Conservation (phyloP, 2,329 filamentous ascomycete species). For the Fusarium acutatum region DNA sequence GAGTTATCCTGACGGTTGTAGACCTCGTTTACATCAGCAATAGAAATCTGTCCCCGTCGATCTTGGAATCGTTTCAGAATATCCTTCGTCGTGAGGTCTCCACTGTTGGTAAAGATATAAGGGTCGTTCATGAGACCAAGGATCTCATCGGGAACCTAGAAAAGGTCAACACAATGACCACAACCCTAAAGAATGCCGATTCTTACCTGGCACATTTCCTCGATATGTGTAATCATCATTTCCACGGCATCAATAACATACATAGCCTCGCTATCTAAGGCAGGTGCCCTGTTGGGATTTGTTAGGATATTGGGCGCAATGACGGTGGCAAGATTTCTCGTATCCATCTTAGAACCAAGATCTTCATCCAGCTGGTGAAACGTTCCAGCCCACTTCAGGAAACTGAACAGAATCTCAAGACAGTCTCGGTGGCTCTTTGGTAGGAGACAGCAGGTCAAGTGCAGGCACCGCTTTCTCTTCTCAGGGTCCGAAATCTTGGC, state of each 20-base stretch:
- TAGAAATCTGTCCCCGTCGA: constrained; percentile 68
- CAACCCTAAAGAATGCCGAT: constrained; percentile 21
- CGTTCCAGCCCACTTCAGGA: constrained; percentile 96
- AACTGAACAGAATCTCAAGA: constrained; percentile 93
- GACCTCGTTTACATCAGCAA: constrained; percentile 66
- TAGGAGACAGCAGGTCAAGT: constrained; percentile 89
- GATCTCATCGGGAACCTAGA: constrained; percentile 90
- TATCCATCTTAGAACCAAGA: constrained; percentile 97
- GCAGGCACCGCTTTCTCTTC: constrained; percentile 83
- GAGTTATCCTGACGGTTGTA: constrained; percentile 67
- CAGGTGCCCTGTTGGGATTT: constrained; percentile 69
- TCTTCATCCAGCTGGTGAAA: constrained; percentile 98
- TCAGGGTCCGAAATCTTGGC: constrained; percentile 87
- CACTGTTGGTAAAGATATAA: constrained; percentile 79
- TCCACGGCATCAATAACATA: constrained; percentile 93
- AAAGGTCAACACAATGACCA: constrained; percentile 15
- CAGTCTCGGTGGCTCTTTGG: constrained; percentile 93
- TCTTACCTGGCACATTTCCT: constrained; percentile 95
- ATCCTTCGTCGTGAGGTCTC: constrained; percentile 95
- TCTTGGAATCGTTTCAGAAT: constrained; percentile 94
- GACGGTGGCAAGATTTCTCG: constrained; percentile 95
- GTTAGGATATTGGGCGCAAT: constrained; percentile 96
- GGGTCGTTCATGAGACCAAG: constrained; percentile 86
- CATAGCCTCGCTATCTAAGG: constrained; percentile 87
- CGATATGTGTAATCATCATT: constrained; percentile 89